phyloP scores from a whole-genome alignment of 169 alveolate genomes.

The Plasmodium cynomolgi region DNA sequence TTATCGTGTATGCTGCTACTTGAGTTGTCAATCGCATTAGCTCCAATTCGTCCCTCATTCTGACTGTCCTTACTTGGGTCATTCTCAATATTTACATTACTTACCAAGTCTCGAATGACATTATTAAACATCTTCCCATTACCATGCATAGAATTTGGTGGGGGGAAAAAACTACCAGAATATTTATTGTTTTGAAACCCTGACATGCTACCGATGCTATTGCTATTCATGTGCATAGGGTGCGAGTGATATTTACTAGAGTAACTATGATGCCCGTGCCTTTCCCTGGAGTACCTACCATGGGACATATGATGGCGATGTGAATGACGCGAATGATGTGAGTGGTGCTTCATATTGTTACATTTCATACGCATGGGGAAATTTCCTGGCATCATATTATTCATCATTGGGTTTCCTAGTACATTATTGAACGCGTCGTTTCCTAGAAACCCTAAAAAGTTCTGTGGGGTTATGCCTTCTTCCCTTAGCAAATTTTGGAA shows the following conservation, averaged over 20 bases:
- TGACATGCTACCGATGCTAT: not conserved
- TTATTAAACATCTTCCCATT: not conserved
- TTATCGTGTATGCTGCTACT: not conserved
- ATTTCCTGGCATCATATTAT: conserved; percentile 59
- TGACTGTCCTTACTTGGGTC: not conserved
- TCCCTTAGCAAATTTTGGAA: conserved; percentile 88
- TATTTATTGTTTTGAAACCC: not conserved
- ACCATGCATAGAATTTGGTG: conserved; percentile 1
- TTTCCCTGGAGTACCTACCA: conserved; percentile 56
- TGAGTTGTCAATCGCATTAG: not conserved
- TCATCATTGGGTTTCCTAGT: conserved; percentile 53
- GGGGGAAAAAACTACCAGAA: not conserved
- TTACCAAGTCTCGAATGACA: not conserved
- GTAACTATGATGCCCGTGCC: conserved; percentile 9
- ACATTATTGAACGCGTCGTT: conserved; percentile 10
- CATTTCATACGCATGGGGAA: conserved; percentile 22
- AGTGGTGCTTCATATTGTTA: conserved; percentile 15
- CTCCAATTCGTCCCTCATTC: not conserved
- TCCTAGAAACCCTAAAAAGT: conserved; percentile 61
- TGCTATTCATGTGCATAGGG: not conserved
- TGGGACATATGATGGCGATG: conserved; percentile 18
- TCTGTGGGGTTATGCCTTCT: conserved; percentile 75
- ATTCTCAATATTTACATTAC: not conserved
- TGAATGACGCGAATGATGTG: conserved; percentile 15
- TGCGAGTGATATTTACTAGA: conserved; percentile 9